Evolutionary conservation across 2,329 filamentous ascomycete species (phyloP).

Genomic region (Hawksworthiomyces lignivorus): DNA sequence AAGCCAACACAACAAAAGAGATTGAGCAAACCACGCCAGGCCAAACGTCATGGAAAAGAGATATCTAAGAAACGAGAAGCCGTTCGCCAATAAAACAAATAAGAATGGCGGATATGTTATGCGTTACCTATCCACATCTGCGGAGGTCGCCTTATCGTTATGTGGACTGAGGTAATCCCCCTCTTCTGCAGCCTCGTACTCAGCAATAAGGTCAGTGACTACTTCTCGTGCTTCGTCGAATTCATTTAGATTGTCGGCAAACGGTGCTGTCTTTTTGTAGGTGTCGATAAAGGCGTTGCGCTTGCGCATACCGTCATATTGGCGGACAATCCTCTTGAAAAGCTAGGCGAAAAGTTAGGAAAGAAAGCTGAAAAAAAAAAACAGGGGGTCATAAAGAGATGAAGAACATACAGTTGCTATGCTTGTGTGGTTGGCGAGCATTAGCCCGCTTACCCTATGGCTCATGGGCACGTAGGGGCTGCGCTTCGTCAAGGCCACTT

Average conservation of each 20-base stretch:
- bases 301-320: slow-evolving; percentile 91
- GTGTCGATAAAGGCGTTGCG: slow-evolving; percentile 93
- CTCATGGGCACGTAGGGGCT: slow-evolving; percentile 93
- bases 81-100: too few species aligned
- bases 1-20: too few species aligned
- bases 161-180: slow-evolving; percentile 77
- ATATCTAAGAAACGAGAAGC: too few species aligned
- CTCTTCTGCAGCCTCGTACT: slow-evolving; percentile 93
- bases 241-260: slow-evolving; percentile 83
- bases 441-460: slow-evolving; percentile 89
- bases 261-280: slow-evolving; percentile 93
- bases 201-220: slow-evolving; percentile 80
- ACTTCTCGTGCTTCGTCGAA: slow-evolving; percentile 94
- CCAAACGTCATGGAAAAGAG: too few species aligned
- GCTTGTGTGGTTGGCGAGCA: slow-evolving; percentile 97
- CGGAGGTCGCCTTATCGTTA: slow-evolving; percentile 43
- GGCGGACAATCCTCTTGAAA: slow-evolving; percentile 86
- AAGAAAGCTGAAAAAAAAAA: not conserved
- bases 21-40: too few species aligned
- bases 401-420: slow-evolving; percentile 64
- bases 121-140: slow-evolving; percentile 19
- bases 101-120: too few species aligned
- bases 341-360: slow-evolving; percentile 39
- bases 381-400: not conserved
- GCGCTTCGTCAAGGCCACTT: slow-evolving; percentile 92